A percentile compares a stretch with the other conserved stretches of the same genome.
phyloP scores from a whole-genome alignment of 768 basidiomycete species.

The Tylopilus plumbeoviolaceoides region DNA sequence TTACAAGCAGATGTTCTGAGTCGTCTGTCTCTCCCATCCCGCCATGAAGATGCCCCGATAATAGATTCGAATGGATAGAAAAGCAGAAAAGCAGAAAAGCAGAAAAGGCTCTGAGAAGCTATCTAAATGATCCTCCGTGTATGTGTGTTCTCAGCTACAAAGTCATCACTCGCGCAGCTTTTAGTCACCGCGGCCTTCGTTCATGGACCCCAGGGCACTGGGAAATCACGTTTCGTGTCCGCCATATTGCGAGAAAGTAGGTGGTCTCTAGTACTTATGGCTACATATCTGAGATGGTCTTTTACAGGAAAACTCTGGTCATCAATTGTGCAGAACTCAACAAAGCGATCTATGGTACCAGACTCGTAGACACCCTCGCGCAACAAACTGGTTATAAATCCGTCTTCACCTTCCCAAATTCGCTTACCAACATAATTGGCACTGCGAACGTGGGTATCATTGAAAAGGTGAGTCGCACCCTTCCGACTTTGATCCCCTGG shows the following conservation, averaged over 20 bases:
- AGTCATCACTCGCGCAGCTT: constrained; percentile 6
- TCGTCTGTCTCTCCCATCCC: constrained; percentile 33
- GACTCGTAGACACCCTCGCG: constrained; percentile 67
- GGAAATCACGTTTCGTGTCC: constrained; percentile 64
- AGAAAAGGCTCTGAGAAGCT: constrained; percentile 58
- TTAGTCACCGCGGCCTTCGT: constrained; percentile 73
- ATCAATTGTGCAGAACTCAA: constrained; percentile 81
- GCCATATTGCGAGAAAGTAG: constrained; percentile 47
- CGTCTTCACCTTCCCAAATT: constrained; percentile 80
- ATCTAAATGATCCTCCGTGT: constrained; percentile 78
- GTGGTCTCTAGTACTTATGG: constrained; percentile 36
- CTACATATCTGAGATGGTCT: neutral
- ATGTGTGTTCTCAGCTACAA: constrained; percentile 19
- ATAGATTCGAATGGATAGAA: constrained; percentile 60
- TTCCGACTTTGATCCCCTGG: neutral
- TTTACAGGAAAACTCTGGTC: constrained; percentile 57
- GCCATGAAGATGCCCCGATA: constrained; percentile 14
- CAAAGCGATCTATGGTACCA: constrained; percentile 63
- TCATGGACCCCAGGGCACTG: constrained; percentile 84
- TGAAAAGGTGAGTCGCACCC: constrained; percentile 58
- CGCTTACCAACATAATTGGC: constrained; percentile 79
- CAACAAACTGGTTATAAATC: constrained; percentile 87
- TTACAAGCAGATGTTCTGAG: constrained; percentile 58
- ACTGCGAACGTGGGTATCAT: constrained; percentile 92
- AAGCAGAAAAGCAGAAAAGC: constrained; percentile 83